phyloP scores from a whole-genome alignment of 768 basidiomycete species.

The Russula emetica region DNA sequence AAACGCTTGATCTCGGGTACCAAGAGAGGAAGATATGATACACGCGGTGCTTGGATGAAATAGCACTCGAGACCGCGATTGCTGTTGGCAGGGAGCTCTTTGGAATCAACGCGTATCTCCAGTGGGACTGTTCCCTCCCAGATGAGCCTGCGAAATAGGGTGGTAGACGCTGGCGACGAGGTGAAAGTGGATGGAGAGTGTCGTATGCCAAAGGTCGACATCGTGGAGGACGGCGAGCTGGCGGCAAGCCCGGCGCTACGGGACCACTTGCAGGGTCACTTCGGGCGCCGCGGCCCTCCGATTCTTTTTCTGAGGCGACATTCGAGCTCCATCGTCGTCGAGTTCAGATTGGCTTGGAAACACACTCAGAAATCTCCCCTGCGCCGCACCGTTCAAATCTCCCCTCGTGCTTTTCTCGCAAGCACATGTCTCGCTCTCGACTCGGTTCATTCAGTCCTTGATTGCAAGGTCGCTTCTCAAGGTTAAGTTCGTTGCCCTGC shows the following conservation, averaged over 20 bases:
- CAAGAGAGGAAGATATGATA: conserved; percentile 89
- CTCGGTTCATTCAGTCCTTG: no score
- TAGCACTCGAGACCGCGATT: conserved; percentile 88
- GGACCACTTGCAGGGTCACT: not conserved
- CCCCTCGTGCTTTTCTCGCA: not conserved
- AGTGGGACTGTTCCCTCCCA: conserved; percentile 92
- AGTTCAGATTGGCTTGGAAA: not conserved
- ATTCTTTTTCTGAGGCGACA: not conserved
- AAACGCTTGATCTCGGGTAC: conserved; percentile 85
- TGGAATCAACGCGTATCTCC: conserved; percentile 83
- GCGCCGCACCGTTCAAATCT: not conserved
- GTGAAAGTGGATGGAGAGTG: conserved; percentile 44
- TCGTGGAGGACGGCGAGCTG: conserved; percentile 20
- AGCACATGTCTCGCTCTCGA: no score
- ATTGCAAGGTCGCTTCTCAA: not conserved
- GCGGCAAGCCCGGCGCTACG: not conserved
- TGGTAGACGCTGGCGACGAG: conserved; percentile 55
- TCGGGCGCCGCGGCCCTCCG: conserved; percentile 1
- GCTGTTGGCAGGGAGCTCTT: conserved; percentile 85
- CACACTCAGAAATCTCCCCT: not conserved
- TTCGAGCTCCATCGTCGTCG: not conserved
- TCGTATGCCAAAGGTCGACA: conserved; percentile 35
- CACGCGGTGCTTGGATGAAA: conserved; percentile 84
- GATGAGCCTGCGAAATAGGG: conserved; percentile 80
- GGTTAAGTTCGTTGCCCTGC: not conserved